Percentiles rank a stretch among this genome's conserved stretches.
Evolutionary conservation across 257 asterid species (phyloP).

Genomic region (Solanum rostratum): DNA sequence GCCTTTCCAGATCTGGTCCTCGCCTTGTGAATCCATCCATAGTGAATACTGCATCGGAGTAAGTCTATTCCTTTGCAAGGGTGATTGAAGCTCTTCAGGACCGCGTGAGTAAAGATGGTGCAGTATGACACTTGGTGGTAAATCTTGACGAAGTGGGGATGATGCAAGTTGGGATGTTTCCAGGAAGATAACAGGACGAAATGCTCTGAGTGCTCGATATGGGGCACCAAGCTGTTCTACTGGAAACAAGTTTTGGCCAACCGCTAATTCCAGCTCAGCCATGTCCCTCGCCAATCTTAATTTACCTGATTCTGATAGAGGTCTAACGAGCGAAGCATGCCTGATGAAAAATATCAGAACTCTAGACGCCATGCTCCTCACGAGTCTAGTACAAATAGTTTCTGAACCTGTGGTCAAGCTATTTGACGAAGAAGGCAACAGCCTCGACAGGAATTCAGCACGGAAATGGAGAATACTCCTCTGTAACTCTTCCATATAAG

Average conservation of each 20-base stretch:
- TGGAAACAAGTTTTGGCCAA: constrained; percentile 81
- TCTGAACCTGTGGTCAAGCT: constrained; percentile 36
- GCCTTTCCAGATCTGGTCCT: constrained; percentile 96
- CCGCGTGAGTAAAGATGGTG: constrained; percentile 91
- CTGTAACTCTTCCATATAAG: constrained; percentile 94
- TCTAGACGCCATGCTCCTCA: constrained; percentile 83
- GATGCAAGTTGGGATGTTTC: constrained; percentile 77
- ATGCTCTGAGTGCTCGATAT: constrained; percentile 86
- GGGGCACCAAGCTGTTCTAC: constrained; percentile 96
- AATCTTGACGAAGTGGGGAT: constrained; percentile 83
- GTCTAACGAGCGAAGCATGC: constrained; percentile 90
- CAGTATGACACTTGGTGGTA: constrained; percentile 74
- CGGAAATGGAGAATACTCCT: constrained; percentile 73
- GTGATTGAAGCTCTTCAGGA: constrained; percentile 84
- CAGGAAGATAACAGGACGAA: constrained; percentile 83
- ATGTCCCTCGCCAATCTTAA: constrained; percentile 93
- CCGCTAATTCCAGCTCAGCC: constrained; percentile 90
- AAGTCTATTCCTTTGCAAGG: constrained; percentile 78
- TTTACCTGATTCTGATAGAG: constrained; percentile 92
- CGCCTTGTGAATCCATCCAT: constrained; percentile 97
- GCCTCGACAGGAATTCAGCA: constrained; percentile 64
- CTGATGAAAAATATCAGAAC: constrained; percentile 70
- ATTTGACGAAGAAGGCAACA: constrained; percentile 60
- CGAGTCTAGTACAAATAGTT: constrained; percentile 77
- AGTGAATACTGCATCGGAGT: constrained; percentile 77